Evolutionary conservation across 176 grass and related monocot genomes (phyloP).

Genomic region (Musa schizocarpa): DNA sequence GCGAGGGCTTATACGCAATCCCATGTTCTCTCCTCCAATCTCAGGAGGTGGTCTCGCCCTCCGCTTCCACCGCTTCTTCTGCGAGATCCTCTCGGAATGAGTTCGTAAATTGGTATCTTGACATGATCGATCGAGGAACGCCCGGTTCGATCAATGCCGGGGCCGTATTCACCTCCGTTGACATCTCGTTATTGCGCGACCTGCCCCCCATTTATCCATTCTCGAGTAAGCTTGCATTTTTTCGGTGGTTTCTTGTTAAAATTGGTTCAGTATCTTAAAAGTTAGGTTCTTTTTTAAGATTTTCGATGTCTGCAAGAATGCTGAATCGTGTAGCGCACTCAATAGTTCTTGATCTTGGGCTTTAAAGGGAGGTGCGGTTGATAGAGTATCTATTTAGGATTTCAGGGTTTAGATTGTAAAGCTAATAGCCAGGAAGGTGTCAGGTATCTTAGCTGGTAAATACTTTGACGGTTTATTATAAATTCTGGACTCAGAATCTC

Average conservation of each 20-base stretch:
- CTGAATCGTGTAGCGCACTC: background rate
- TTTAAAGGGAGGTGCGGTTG: background rate
- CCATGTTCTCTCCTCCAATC: slow-evolving; percentile 38
- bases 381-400: background rate
- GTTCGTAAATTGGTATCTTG: slow-evolving; percentile 57
- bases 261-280: background rate
- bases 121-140: slow-evolving; percentile 43
- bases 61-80: background rate
- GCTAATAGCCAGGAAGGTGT: background rate
- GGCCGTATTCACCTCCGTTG: slow-evolving; percentile 61
- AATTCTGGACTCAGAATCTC: no score
- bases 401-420: background rate
- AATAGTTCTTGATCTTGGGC: background rate
- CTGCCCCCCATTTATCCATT: background rate
- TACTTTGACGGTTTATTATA: background rate
- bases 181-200: slow-evolving; percentile 40
- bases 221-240: background rate
- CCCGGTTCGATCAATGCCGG: slow-evolving; percentile 70
- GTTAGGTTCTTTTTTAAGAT: background rate
- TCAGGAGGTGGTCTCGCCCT: background rate
- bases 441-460: background rate
- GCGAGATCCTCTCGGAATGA: slow-evolving; percentile 14
- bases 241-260: background rate
- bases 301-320: background rate
- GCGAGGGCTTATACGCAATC: slow-evolving; percentile 18